Percentiles rank a stretch among this genome's conserved stretches.
Evolutionary conservation across 1,284 basidiomycete genomes (phyloP).

Genomic region (Vanrija sp.): DNA sequence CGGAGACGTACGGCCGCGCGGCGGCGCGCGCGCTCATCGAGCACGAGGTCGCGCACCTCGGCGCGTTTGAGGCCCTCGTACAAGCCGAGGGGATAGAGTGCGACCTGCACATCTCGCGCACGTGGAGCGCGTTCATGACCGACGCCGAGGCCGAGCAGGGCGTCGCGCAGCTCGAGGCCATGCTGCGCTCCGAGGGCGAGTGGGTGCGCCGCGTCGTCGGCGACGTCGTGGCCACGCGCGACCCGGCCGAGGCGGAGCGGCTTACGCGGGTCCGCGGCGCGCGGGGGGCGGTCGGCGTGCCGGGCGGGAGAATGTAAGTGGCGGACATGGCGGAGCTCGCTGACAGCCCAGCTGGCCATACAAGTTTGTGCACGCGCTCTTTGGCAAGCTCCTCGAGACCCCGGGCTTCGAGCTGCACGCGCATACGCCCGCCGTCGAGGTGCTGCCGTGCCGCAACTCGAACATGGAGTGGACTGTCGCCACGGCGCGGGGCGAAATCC

Average conservation of each 20-base stretch:
- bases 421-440: conserved; percentile 17
- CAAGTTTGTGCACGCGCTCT: conserved; percentile 25
- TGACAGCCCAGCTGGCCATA: conserved; percentile 17
- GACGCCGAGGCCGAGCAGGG: not conserved
- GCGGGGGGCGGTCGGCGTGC: conserved; percentile 11
- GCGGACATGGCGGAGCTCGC: not conserved
- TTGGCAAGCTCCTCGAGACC: conserved; percentile 8
- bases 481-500: conserved; percentile 18
- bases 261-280: conserved; percentile 23
- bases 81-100: not conserved
- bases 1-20: conserved; percentile 9
- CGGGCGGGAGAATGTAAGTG: not conserved
- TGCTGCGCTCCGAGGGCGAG: too few relatives aligned
- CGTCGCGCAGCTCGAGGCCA: too few relatives aligned
- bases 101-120: not conserved
- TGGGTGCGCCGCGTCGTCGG: too few relatives aligned
- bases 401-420: conserved; percentile 21
- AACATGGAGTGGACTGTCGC: conserved; percentile 15
- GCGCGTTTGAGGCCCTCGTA: conserved; percentile 12
- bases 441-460: not conserved
- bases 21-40: conserved; percentile 17
- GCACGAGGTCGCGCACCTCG: conserved; percentile 21
- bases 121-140: not conserved
- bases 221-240: not conserved
- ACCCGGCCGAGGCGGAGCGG: conserved; percentile 18